Evolutionary conservation across 1,284 basidiomycete genomes (phyloP), one percentile per base, ranked within the genome.

Genomic region (Malassezia dermatis): DNA sequence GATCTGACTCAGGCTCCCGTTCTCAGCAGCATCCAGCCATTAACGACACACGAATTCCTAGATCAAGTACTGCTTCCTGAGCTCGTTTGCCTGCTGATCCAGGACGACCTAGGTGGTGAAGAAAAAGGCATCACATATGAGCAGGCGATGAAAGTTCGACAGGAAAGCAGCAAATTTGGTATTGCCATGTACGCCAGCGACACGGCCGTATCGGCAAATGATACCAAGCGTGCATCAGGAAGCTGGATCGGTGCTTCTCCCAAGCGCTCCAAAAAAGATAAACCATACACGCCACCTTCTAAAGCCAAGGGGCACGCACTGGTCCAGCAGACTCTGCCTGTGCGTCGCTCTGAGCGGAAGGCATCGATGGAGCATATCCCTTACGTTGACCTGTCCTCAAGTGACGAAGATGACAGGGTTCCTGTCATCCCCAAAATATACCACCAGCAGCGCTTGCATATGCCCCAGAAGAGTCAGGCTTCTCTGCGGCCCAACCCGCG

Each of bases 181-280:
- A 34, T 57, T 15, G 55, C 55, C 26, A 52, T 57, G 49, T 50
- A 52, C 34, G 26, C 49, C 8, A 52, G 55, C 28, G 55, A 57
- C 15, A 8, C 35, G 3, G 39, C 30, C 8, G n/a, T 21, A 5
- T 31, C 26, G 11, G 47, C 41, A 12, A 31, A 23, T n/a, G 37
- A 44, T 4, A 49, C 53, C 5, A 30, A 35, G 24, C 37, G 53
- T 11, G 10, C 40, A 8, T 26, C 28, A 11, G 53, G 53, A 11
- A 32, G 40, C 5, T 55, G 53, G 53, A 28, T 55, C 17, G 53
- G 53, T 1, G 47, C 48, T 8, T 46, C 54, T 8, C 54, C 54
- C 13, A 50, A 48, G 28, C 43, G 48, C 11, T 34, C 24, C 6
- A 35, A 35, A 21, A 35, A 35, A 27, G 23, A 23, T 23, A 31